Base-by-base conservation (phyloP, 805 yeast genomes). In the Saccharomycopsis sp. region DNA sequence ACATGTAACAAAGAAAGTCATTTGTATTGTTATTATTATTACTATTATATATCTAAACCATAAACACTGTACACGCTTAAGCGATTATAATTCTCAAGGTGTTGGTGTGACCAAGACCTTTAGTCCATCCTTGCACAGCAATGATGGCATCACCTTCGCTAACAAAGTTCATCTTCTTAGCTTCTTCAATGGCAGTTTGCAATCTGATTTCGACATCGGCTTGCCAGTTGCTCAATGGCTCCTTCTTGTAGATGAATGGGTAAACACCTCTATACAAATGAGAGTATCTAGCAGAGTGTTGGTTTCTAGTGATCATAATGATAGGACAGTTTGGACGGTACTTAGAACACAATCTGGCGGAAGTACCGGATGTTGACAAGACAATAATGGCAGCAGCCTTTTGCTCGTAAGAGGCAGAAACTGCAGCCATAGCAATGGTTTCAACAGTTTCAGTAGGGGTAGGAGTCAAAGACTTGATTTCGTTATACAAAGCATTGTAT, bases 71-170 rank as follows among this genome's bases (percentile, higher is more conserved):
- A 29, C 12, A 12, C 12, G 7, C 62, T 74, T 78, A 86, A 72
- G 90, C 93, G 73, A 82, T 81, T 68, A 90, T 80, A 70, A 93
- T 84, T 82, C 98, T 93, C 76, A 94, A 83, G 65, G 99, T 94
- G 88, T 94, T 94, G 72, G 99, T 89, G 86, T 94, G 97, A 73
- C 99, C 99, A 66, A 90, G 82, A 79, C 98, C 98, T 75, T 93
- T 88, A 72, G 96, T 89, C 93, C 96, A 94, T 75, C 99, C 99
- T 83, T 94, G 99, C 75, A 94, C 87, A 72, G 96, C 89, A 66
- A 94, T 89, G 69, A 90, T 87, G 62, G 87, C 78, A 74, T 91
- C 97, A 76, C 97, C 97, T 76, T 83, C 85, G 68, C 78, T 75
- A 73, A 94, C 79, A 76, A 94, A 83, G 69, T 96, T 96, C 69